Conservation (phyloP, 768 basidiomycete species). For the Boletus reticuloceps region DNA sequence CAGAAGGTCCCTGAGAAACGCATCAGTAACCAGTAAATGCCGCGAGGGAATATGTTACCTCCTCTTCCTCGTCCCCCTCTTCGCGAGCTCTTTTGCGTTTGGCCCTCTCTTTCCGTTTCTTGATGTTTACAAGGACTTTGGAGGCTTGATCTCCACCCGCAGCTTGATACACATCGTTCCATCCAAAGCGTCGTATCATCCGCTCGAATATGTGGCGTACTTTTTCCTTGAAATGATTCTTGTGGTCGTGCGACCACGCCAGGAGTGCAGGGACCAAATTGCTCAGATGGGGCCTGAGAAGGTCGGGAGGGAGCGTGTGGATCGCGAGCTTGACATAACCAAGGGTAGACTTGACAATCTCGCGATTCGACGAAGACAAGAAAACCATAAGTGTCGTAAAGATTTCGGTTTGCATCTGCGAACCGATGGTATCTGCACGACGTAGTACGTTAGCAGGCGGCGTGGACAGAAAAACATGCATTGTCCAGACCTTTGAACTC, state of each 20-base stretch:
- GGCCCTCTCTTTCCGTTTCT: conserved; percentile 90
- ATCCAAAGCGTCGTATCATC: conserved; percentile 87
- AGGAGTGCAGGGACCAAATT: conserved; percentile 82
- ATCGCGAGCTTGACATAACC: conserved; percentile 94
- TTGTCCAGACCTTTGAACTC: conserved; percentile 95
- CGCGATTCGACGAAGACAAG: conserved; percentile 90
- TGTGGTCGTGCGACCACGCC: conserved; percentile 95
- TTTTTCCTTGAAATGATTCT: conserved; percentile 98
- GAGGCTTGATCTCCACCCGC: conserved; percentile 75
- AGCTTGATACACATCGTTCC: conserved; percentile 75
- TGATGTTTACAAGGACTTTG: conserved; percentile 91
- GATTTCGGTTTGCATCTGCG: conserved; percentile 77
- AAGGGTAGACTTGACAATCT: conserved; percentile 95
- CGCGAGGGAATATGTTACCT: conserved; percentile 26
- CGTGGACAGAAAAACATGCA: not conserved
- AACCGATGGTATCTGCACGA: conserved; percentile 59
- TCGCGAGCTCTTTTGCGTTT: conserved; percentile 79
- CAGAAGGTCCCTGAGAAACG: conserved; percentile 37
- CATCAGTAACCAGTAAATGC: conserved; percentile 6
- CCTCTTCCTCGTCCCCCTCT: conserved; percentile 59
- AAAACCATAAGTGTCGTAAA: conserved; percentile 86
- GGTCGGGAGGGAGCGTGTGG: conserved; percentile 71
- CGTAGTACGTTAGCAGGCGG: not conserved
- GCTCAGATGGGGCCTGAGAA: conserved; percentile 75
- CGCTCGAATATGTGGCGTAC: conserved; percentile 97